Base-by-base conservation (phyloP, 192 early-diverging fungal genomes). In the Oehlia diaphana region DNA sequence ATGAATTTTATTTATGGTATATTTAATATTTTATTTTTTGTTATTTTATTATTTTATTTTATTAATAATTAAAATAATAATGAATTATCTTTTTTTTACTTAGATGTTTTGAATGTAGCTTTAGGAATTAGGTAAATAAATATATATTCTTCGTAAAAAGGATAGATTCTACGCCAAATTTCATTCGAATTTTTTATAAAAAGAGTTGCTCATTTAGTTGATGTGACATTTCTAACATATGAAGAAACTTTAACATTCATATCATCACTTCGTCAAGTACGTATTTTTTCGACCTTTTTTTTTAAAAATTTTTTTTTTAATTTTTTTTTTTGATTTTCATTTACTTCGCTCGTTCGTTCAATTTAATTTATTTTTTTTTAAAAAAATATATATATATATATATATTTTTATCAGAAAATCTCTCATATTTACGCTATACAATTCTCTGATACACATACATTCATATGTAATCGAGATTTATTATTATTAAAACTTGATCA, bases 381-480 rank as follows among this genome's bases (percentile, higher is more conserved):
- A 26, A 26, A 31, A 31, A 31, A n/a, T n/a, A n/a, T n/a, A n/a
- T n/a, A n/a, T n/a, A n/a, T n/a, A n/a, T n/a, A n/a, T n/a, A n/a
- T n/a, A n/a, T n/a, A n/a, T n/a, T 31, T 31, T 31, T 28, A 19
- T 33, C 2, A 31, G 31, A 26, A 31, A 66, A 66, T 33, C 4
- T 26, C 31, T 28, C 65, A 31, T 28, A 31, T 58, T 19, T 58
- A 19, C 3, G 50, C 14, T 13, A 58, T 69, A 37, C 67, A 69
- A 69, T 69, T 69, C 33, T 69, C 67, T 0, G 67, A 69, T n/a
- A 69, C 67, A 0, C 67, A 69, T 69, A 69, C 35, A 16, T 69
- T 69, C 33, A 69, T 69, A 35, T 69, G 35, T 69, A 69, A 69
- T 69, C 10, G 16, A 19, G 19, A 69, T 37, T 69, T 69, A 37